These are phyloP conservation scores for Capsicum rhomboideum DNA, from an alignment of 257 asterid species.

Conservation along the genomic window DNA sequence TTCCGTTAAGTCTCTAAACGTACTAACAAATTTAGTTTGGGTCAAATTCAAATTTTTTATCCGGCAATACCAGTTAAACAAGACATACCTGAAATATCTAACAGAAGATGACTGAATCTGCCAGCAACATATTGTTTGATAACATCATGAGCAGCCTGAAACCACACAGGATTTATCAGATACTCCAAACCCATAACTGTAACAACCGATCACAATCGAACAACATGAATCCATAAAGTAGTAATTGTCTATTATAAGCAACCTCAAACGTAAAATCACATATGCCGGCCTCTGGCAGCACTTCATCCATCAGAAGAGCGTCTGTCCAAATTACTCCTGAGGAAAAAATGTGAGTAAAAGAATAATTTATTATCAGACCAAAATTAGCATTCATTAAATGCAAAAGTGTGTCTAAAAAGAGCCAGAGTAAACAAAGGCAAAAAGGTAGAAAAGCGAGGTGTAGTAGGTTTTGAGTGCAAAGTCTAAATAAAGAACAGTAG, in stretches of 20 bases:
- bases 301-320: slow-evolving; percentile 82
- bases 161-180: not conserved
- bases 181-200: not conserved
- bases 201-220: not conserved
- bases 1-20: not conserved
- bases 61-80: not conserved
- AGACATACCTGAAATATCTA: slow-evolving; percentile 64
- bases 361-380: not conserved
- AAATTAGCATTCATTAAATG: not conserved
- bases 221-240: slow-evolving; percentile 1
- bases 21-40: not conserved
- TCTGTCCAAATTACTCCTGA: slow-evolving; percentile 82
- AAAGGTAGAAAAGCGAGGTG: not conserved
- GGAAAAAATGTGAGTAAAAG: not conserved
- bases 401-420: not conserved
- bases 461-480: not conserved
- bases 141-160: slow-evolving; percentile 70
- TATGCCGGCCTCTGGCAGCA: slow-evolving; percentile 79
- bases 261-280: slow-evolving; percentile 64
- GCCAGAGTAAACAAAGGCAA: not conserved
- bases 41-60: not conserved
- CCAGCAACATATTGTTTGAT: slow-evolving; percentile 59
- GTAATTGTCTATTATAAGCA: slow-evolving; percentile 1
- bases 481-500: no score
- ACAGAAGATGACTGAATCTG: slow-evolving; percentile 52